Evolutionary conservation across 2,329 filamentous ascomycete species (phyloP).

Genomic region (Verticillium albo-atrum): DNA sequence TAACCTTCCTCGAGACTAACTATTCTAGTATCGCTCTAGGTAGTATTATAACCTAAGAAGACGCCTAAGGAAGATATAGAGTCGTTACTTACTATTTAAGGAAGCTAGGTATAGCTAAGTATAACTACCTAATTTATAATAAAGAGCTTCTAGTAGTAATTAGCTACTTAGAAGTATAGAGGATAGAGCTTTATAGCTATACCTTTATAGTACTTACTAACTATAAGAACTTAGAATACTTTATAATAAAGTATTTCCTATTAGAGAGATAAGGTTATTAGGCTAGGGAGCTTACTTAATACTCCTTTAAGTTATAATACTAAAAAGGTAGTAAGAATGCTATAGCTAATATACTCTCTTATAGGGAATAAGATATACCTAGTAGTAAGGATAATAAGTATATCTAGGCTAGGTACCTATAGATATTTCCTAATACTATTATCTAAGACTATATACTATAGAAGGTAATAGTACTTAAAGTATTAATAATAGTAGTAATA

Average conservation of each 20-base stretch:
- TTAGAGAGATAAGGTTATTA: not conserved
- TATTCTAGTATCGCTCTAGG: not conserved
- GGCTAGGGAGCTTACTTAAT: not conserved
- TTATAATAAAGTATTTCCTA: not conserved
- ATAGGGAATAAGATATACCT: not conserved
- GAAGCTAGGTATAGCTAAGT: not conserved
- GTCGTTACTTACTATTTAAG: not conserved
- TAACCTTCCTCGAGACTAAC: not conserved
- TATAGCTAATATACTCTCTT: not conserved
- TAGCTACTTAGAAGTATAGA: not conserved
- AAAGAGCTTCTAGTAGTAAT: not conserved
- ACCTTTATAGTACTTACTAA: not conserved
- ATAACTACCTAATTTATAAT: not conserved
- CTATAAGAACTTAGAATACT: not conserved
- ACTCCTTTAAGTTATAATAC: not conserved
- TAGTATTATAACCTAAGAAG: not conserved
- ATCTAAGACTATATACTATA: not conserved
- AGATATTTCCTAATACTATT: not conserved
- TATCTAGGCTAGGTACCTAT: not conserved
- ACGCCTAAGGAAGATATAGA: not conserved
- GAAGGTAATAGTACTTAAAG: not conserved
- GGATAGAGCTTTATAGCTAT: not conserved
- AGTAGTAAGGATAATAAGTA: not conserved
- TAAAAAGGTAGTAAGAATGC: not conserved
- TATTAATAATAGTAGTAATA: not conserved